A percentile compares a stretch with the other conserved stretches of the same genome.
phyloP scores from a whole-genome alignment of 1,284 basidiomycete species.

The Inonotus obliquus region DNA sequence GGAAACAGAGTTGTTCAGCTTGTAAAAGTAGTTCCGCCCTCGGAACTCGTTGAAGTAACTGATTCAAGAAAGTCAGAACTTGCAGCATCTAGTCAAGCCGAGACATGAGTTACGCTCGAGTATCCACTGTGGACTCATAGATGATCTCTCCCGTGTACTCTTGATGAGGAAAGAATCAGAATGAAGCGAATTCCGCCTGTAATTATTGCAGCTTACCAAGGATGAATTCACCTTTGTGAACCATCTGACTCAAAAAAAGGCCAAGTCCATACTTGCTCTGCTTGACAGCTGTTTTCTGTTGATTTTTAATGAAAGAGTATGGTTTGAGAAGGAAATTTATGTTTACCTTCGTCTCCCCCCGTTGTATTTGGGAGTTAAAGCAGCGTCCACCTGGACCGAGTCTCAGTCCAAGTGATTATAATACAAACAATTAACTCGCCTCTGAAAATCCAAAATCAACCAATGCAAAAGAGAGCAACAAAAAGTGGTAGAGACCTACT shows the following conservation, averaged over 20 bases:
- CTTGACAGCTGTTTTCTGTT: constrained; percentile 31
- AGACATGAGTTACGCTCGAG: constrained; percentile 38
- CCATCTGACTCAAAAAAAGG: constrained; percentile 34
- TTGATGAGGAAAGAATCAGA: constrained; percentile 23
- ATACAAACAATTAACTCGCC: neutral
- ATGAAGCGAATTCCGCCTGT: neutral
- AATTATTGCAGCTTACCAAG: constrained; percentile 35
- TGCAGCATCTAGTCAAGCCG: neutral
- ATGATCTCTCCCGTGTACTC: constrained; percentile 60
- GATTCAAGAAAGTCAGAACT: constrained; percentile 22
- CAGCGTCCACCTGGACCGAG: constrained; percentile 30
- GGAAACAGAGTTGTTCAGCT: constrained; percentile 35
- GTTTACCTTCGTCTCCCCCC: constrained; percentile 36
- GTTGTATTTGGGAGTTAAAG: constrained; percentile 40
- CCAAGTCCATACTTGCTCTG: constrained; percentile 39
- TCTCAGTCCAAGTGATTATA: neutral
- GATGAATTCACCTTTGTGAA: constrained; percentile 37
- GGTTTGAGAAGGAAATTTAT: constrained; percentile 7
- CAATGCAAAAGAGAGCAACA: constrained; percentile 12
- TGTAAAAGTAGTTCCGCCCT: constrained; percentile 53
- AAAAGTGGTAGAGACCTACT: constrained; percentile 25
- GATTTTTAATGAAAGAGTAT: neutral
- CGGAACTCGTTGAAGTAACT: constrained; percentile 36
- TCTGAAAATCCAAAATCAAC: constrained; percentile 11
- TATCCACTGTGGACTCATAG: constrained; percentile 33